Percentiles rank a stretch among this genome's conserved stretches.
Conservation (phyloP, 495 filamentous ascomycete genomes). For the Lindgomyces ingoldianus region DNA sequence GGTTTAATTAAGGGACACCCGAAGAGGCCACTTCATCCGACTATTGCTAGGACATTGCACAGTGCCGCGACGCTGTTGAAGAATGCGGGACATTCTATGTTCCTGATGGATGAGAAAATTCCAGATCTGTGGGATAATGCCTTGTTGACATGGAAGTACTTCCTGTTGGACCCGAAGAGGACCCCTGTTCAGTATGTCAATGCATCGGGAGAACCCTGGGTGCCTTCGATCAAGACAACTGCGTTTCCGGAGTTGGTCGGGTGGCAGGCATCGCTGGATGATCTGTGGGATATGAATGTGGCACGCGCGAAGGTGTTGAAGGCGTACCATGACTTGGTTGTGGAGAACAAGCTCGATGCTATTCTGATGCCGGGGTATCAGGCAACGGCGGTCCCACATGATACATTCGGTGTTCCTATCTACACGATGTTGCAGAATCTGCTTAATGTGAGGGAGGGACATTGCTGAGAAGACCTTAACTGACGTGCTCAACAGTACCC, state of each 20-base stretch:
- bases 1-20: slow-evolving; percentile 37
- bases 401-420: slow-evolving; percentile 50
- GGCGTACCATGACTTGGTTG: slow-evolving; percentile 44
- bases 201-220: slow-evolving; percentile 39
- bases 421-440: slow-evolving; percentile 57
- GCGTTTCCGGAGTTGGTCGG: slow-evolving; percentile 29
- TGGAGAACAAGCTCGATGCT: slow-evolving; percentile 48
- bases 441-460: slow-evolving; percentile 50
- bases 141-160: slow-evolving; percentile 36
- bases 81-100: slow-evolving; percentile 31
- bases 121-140: slow-evolving; percentile 32
- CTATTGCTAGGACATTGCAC: slow-evolving; percentile 36
- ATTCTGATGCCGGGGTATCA: slow-evolving; percentile 52
- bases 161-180: slow-evolving; percentile 39
- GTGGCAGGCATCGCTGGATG: slow-evolving; percentile 38
- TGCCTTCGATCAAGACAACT: slow-evolving; percentile 32
- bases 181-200: slow-evolving; percentile 33
- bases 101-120: slow-evolving; percentile 26
- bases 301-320: slow-evolving; percentile 35
- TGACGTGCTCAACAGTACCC: slow-evolving; percentile 36
- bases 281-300: slow-evolving; percentile 42
- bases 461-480: neutral
- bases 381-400: slow-evolving; percentile 52
- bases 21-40: slow-evolving; percentile 41
- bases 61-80: slow-evolving; percentile 32